Evolutionary conservation across 441 rosid genomes (phyloP).

Genomic region (Pelargonium exstipulatum): DNA sequence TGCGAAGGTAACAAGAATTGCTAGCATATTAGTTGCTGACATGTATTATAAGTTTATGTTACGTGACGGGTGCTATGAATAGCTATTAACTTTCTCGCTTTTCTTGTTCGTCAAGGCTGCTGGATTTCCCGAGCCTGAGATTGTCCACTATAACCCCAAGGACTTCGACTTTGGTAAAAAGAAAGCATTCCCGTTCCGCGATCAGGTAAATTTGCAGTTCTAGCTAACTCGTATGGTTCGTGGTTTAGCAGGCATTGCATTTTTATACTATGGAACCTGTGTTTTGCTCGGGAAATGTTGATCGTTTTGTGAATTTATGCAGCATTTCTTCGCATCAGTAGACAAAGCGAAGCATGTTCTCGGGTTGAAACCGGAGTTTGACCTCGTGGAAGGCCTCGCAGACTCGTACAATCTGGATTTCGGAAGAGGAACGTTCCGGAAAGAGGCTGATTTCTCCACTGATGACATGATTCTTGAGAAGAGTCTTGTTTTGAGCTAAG

Average conservation of each 20-base stretch:
- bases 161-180: constrained; percentile 93
- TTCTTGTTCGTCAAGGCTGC: constrained; percentile 49
- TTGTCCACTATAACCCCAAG: constrained; percentile 78
- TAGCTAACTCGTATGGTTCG: too few species aligned
- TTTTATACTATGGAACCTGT: too few species aligned
- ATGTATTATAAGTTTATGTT: too few species aligned
- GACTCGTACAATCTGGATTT: constrained; percentile 91
- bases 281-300: too few species aligned
- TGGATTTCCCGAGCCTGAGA: constrained; percentile 91
- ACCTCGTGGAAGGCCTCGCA: constrained; percentile 74
- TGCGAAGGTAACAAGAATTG: constrained; percentile 58
- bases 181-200: constrained; percentile 97
- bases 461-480: constrained; percentile 77
- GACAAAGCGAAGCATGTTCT: constrained; percentile 81
- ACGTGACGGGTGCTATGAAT: too few species aligned
- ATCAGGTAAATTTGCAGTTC: constrained; percentile 52
- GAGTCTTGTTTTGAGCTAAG: constrained; percentile 44
- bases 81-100: neutral
- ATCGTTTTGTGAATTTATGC: constrained; percentile 22
- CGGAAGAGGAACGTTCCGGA: constrained; percentile 75
- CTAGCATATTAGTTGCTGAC: too few species aligned
- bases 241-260: too few species aligned
- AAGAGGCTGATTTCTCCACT: constrained; percentile 87
- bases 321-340: constrained; percentile 91
- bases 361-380: constrained; percentile 68